A percentile compares a stretch with the other conserved stretches of the same genome.
phyloP scores from a whole-genome alignment of 1,284 basidiomycete species.

The Meripilus lineatus region DNA sequence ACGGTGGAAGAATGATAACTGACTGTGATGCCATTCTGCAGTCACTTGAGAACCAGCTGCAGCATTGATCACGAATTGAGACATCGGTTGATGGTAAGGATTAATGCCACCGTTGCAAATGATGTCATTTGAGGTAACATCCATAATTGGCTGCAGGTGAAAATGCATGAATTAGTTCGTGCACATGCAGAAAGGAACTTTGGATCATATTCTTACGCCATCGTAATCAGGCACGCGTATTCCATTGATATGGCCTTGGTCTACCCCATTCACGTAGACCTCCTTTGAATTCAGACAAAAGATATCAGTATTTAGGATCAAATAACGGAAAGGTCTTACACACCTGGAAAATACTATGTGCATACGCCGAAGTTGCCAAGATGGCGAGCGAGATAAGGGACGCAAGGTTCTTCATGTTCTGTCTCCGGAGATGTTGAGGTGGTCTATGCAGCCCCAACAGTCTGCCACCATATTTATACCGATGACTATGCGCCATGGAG shows the following conservation, averaged over 20 bases:
- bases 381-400: slow-evolving; percentile 24
- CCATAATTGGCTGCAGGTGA: slow-evolving; percentile 39
- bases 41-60: slow-evolving; percentile 47
- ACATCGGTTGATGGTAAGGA: slow-evolving; percentile 49
- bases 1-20: neutral
- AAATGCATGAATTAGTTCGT: neutral
- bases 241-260: slow-evolving; percentile 41
- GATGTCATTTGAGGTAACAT: slow-evolving; percentile 50
- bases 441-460: too few relatives aligned
- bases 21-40: slow-evolving; percentile 49
- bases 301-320: neutral
- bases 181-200: neutral
- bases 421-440: slow-evolving; percentile 6
- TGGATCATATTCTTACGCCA: slow-evolving; percentile 31
- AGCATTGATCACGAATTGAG: slow-evolving; percentile 43
- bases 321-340: neutral
- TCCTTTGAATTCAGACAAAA: slow-evolving; percentile 17
- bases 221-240: slow-evolving; percentile 47
- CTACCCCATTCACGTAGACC: slow-evolving; percentile 44
- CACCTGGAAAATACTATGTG: slow-evolving; percentile 48
- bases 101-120: slow-evolving; percentile 61
- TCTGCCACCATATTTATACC: too few relatives aligned
- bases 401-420: slow-evolving; percentile 18
- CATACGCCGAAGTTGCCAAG: slow-evolving; percentile 27
- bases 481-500: too few relatives aligned